Evolutionary conservation across 1,284 basidiomycete species (phyloP).

Genomic region (Irpex rosettiformis): DNA sequence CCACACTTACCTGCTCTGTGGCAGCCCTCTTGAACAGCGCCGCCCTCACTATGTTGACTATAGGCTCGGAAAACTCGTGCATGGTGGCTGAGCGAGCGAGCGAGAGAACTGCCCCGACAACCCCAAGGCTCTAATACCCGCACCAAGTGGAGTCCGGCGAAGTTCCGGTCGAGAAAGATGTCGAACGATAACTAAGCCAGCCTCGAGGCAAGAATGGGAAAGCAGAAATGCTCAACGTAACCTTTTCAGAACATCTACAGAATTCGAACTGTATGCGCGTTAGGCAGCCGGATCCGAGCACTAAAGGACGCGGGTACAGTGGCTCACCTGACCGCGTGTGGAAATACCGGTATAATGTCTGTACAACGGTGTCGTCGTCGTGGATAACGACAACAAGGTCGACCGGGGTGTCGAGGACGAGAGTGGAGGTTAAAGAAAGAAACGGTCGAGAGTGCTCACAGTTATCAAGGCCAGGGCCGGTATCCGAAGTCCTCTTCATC

Average conservation of each 20-base stretch:
- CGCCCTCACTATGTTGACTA: slow-evolving; percentile 21
- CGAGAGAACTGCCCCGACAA: neutral
- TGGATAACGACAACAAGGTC: neutral
- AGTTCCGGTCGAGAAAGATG: neutral
- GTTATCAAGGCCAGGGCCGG: neutral
- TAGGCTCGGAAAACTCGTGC: slow-evolving; percentile 24
- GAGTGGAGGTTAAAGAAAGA: neutral
- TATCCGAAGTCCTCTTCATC: neutral
- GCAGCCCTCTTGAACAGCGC: slow-evolving; percentile 22
- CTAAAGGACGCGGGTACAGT: neutral
- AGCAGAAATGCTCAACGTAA: neutral
- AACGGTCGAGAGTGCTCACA: neutral
- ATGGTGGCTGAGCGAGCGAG: slow-evolving; percentile 17
- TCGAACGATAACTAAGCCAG: neutral
- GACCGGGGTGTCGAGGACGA: neutral
- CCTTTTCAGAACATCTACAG: neutral
- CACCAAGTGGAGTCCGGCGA: neutral
- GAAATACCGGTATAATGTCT: neutral
- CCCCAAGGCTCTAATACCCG: neutral
- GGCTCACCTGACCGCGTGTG: neutral
- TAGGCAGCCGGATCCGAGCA: neutral
- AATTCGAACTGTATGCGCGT: neutral
- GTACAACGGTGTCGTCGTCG: neutral
- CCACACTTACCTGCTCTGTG: slow-evolving; percentile 24
- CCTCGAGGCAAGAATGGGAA: neutral